phyloP scores from a whole-genome alignment of 2,329 filamentous ascomycete genomes.

The Phaeophleospora eucalypticola region DNA sequence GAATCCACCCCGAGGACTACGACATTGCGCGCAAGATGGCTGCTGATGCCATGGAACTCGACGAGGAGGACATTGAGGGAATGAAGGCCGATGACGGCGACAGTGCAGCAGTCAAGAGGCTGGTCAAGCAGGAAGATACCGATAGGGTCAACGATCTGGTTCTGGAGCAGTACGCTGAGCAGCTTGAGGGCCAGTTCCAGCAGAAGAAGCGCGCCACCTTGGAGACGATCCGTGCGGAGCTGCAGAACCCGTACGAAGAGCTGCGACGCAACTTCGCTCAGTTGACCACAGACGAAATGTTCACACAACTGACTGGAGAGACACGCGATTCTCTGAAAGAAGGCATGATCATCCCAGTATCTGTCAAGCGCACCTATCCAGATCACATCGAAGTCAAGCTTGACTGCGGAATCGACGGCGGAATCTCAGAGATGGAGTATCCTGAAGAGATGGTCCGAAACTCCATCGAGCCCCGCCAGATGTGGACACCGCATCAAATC shows the following conservation, averaged over 20 bases:
- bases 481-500: conserved; percentile 76
- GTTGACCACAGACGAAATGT: conserved; percentile 72
- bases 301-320: conserved; percentile 95
- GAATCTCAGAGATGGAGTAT: conserved; percentile 77
- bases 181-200: conserved; percentile 87
- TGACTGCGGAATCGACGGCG: conserved; percentile 89
- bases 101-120: conserved; percentile 85
- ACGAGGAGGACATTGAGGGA: conserved; percentile 95
- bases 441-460: conserved; percentile 61
- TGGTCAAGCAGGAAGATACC: conserved; percentile 91
- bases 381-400: conserved; percentile 92
- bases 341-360: conserved; percentile 89
- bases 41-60: conserved; percentile 89
- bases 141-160: conserved; percentile 96
- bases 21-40: conserved; percentile 98
- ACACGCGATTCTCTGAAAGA: conserved; percentile 77
- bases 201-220: conserved; percentile 93
- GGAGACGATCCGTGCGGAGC: conserved; percentile 90
- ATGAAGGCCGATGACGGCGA: conserved; percentile 87
- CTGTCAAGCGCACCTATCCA: conserved; percentile 81
- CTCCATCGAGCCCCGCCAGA: conserved; percentile 50
- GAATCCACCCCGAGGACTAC: conserved; percentile 97
- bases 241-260: conserved; percentile 92
- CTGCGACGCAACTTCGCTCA: conserved; percentile 73
- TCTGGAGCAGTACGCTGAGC: conserved; percentile 93